Evolutionary conservation across 495 filamentous ascomycete species (phyloP).

Genomic region (Aspergillus sparsus): DNA sequence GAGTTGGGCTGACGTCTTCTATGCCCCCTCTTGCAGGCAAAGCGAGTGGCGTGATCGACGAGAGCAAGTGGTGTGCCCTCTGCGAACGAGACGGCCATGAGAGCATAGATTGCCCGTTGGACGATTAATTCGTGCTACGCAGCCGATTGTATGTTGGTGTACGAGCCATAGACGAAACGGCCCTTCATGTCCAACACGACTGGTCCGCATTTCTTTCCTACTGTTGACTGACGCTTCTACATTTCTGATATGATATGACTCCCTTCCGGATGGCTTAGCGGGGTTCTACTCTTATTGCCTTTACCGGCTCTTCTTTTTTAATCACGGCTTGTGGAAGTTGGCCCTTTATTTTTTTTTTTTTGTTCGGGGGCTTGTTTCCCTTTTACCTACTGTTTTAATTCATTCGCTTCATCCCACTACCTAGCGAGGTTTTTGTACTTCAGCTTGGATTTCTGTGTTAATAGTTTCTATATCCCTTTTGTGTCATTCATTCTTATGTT

Average conservation of each 20-base stretch:
- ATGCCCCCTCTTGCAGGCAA: conserved; percentile 69
- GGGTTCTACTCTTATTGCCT: conserved; percentile 10
- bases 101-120: conserved; percentile 92
- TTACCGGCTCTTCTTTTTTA: conserved; percentile 21
- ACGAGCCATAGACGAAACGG: conserved; percentile 16
- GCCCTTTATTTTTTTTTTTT: neutral
- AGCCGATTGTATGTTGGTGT: conserved; percentile 12
- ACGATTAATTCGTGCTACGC: conserved; percentile 60
- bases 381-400: neutral
- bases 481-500: conserved; percentile 22
- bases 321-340: conserved; percentile 3
- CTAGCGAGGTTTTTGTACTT: conserved; percentile 9
- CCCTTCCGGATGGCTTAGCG: conserved; percentile 15
- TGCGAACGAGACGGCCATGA: conserved; percentile 96
- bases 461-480: conserved; percentile 20
- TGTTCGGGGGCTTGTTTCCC: neutral
- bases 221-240: conserved; percentile 10
- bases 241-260: conserved; percentile 22
- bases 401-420: conserved; percentile 10
- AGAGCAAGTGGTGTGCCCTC: conserved; percentile 92
- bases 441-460: conserved; percentile 18
- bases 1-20: conserved; percentile 48
- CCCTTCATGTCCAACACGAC: conserved; percentile 1
- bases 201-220: conserved; percentile 3
- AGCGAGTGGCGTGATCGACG: conserved; percentile 74